These are phyloP conservation scores for Didymosphaeria variabile DNA, from an alignment of 2,329 filamentous ascomycete genomes.

Conservation along the genomic window DNA sequence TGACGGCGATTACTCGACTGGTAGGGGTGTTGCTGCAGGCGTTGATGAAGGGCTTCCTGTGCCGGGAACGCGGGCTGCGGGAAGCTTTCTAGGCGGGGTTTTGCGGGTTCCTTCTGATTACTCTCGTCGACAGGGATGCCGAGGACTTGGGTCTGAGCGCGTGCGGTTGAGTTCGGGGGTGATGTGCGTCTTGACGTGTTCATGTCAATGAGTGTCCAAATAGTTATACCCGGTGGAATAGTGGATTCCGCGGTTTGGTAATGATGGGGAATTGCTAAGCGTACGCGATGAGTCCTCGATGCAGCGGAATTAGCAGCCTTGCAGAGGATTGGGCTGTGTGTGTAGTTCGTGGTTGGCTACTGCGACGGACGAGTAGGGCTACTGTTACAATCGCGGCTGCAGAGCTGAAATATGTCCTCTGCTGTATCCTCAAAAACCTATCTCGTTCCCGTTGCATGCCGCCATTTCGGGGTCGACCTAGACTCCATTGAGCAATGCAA, in stretches of 20 bases:
- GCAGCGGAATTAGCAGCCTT: constrained; percentile 24
- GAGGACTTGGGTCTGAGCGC: background rate
- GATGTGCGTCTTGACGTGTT: constrained; percentile 4
- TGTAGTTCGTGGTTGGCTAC: constrained; percentile 15
- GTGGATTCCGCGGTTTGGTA: constrained; percentile 20
- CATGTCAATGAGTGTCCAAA: constrained; percentile 1
- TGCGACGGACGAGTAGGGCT: constrained; percentile 12
- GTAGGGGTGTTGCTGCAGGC: constrained; percentile 22
- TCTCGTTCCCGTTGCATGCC: background rate
- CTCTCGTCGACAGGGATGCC: constrained; percentile 5
- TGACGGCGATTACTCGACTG: constrained; percentile 13
- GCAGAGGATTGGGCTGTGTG: constrained; percentile 12
- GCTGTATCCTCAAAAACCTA: constrained; percentile 4
- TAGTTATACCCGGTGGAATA: constrained; percentile 4
- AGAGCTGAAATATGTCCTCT: constrained; percentile 19
- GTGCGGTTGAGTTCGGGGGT: background rate
- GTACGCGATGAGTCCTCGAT: constrained; percentile 14
- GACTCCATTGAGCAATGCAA: background rate
- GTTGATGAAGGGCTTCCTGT: constrained; percentile 21
- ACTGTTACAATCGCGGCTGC: constrained; percentile 21
- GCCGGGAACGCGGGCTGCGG: constrained; percentile 17
- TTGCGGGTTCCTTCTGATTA: background rate
- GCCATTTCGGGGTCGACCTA: constrained; percentile 8
- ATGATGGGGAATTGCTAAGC: constrained; percentile 20
- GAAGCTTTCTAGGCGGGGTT: constrained; percentile 20